Evolutionary conservation across 2,329 filamentous ascomycete species (phyloP), one percentile per base, ranked within the genome.

Genomic region (Trichoderma semiorbis): DNA sequence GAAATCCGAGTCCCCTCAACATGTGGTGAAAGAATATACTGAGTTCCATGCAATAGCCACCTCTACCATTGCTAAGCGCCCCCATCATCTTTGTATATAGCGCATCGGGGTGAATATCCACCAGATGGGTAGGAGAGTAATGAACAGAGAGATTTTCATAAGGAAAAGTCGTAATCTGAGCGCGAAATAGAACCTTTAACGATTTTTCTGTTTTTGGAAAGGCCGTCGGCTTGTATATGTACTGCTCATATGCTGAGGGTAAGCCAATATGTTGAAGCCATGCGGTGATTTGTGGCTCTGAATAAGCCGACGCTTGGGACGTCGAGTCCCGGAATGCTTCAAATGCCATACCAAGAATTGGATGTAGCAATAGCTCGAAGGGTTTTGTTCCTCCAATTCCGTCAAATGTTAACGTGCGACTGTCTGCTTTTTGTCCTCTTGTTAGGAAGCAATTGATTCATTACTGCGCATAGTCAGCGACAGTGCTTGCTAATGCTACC

Each of bases 1-100:
- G 76, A 61, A 86, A 90, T 0, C 86, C 86, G 12, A 89, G 75
- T 0, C 79, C 84, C 16, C 83, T 80, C 2, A 90, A 79, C 1
- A 89, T 76, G 73, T 87, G 82, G 75, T 86, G 83, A 75, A 89
- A 90, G 16, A 90, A 82, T 55, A 89, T 84, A 57, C 83, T 85
- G 21, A 84, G 81, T 76, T 90, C 88, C 83, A 91, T 88, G 78
- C 88, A 91, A 78, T 90, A 91, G 0, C 89, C 88, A 1, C 89
- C 89, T 1, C 83, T 79, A 7, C 81, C 82, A 2, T 83, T 81
- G 2, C 78, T 76, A 57, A 81, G 74, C 1, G 73, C 76, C 18
- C 64, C 69, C 14, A 90, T 80, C 65, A 88, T 82, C 73, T 89
- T 90, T 5, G 77, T 73, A 76, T 85, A 89, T 1, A 88, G 80